Evolutionary conservation across 192 early-diverging fungal genomes (phyloP), one percentile per base, ranked within the genome.

Genomic region (Geranomyces variabilis): DNA sequence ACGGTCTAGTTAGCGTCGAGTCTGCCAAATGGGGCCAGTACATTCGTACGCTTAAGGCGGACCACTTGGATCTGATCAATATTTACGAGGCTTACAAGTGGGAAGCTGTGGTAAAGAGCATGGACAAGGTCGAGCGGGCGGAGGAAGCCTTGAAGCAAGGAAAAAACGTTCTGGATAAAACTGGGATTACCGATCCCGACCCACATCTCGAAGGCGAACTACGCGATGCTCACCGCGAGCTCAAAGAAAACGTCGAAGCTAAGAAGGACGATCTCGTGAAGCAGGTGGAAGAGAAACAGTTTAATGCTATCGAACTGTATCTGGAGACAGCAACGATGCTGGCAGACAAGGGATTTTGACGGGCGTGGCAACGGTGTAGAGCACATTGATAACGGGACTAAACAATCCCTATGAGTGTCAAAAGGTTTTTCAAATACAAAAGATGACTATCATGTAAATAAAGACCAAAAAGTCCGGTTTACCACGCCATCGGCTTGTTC

Each of bases 21-120:
- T 92, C 90, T 70, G 89, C 92, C 14, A 79, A 80, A 69, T 95
- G 92, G 93, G 93, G 93, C 12, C 70, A 84, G 53, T 93, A 93
- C 58, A 69, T 92, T 15, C 84, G 88, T 63, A 93, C 91, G 21
- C 81, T 93, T 13, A 74, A 89, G 56, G 90, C 90, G 9, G 90
- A 93, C 65, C 92, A 95, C 74, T 91, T 90, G 84, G 91, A 91
- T 79, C 82, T 95, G 69, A 95, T 83, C 43, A 71, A 74, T 21
- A 34, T 74, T 17, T 59, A 55, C 13, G 66, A 74, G n/a, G 43
- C 63, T 17, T 74, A 64, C 63, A 19, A 67, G 48, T 74, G 71
- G 71, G 65, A 67, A 9, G 30, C 19, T 22, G 71, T 48, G 14
- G 34, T 74, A 0, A 74, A 74, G 45, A 64, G 33, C 19, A 14